These are phyloP conservation scores for Allantophomopsis cytisporea DNA, from an alignment of 2,329 filamentous ascomycete genomes.

Conservation along the genomic window DNA sequence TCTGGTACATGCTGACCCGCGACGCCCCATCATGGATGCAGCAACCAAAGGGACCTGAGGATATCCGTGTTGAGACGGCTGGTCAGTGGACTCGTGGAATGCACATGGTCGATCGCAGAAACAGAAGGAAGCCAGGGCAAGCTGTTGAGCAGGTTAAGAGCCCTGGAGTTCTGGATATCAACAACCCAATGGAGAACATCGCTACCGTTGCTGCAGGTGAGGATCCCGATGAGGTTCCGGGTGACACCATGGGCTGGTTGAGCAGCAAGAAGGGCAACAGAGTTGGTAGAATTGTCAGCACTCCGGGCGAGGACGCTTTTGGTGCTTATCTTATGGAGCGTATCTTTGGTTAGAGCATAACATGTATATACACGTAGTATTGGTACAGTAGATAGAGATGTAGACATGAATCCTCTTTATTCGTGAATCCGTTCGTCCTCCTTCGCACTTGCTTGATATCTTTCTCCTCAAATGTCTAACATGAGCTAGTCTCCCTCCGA, in stretches of 20 bases:
- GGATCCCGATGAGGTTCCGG: constrained; percentile 39
- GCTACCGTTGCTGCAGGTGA: constrained; percentile 27
- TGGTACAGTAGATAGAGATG: background rate
- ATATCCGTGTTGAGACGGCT: constrained; percentile 77
- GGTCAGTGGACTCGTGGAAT: constrained; percentile 94
- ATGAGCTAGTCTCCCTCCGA: too few species aligned
- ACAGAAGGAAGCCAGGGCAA: constrained; percentile 36
- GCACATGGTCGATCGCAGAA: constrained; percentile 69
- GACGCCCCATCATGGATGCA: constrained; percentile 44
- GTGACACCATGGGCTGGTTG: constrained; percentile 68
- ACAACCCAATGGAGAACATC: constrained; percentile 21
- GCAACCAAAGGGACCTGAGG: constrained; percentile 46
- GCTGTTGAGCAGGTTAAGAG: constrained; percentile 17
- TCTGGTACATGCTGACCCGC: constrained; percentile 63
- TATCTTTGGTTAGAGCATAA: constrained; percentile 34
- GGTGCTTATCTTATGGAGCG: constrained; percentile 50
- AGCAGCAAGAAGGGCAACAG: constrained; percentile 64
- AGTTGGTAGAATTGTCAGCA: constrained; percentile 56
- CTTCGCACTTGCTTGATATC: background rate
- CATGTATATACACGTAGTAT: background rate
- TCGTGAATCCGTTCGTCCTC: constrained; percentile 4
- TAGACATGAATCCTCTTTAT: background rate
- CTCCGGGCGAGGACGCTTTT: constrained; percentile 57
- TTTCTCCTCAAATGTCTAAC: too few species aligned
- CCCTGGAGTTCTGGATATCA: constrained; percentile 18